Base-by-base conservation (phyloP, 352 stramenopile genomes). In the Nothophytophthora sp. region DNA sequence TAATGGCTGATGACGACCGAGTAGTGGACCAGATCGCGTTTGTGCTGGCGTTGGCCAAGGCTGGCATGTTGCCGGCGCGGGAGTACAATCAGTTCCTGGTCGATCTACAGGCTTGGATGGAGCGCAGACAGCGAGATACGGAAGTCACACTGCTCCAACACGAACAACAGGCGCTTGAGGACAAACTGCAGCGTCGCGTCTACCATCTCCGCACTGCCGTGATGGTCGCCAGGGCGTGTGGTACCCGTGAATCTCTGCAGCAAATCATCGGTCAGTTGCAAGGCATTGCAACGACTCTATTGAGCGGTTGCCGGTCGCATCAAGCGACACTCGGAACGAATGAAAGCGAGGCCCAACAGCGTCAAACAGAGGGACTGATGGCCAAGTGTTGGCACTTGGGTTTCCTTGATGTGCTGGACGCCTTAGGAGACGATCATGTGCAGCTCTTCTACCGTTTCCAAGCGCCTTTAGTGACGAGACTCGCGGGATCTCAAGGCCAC, bases 81-180 rank as follows among this genome's bases (percentile, higher is more conserved):
- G 57, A 76, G 16, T 79, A 73, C 37, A 35, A 34, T 7, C 40
- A 15, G 4, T 76, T 79, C 37, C 10, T 76, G 3, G 27, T 44
- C 5, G 33, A 40, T 4, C 37, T 58, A 1, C 63, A 78, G 36
- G 6, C n/a, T 4, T 70, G 60, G 54, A 13, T 70, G 5, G 35
- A 50, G 8, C n/a, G 27, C 2, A 33, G 44, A 30, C 48, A 30
- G 11, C 27, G 27, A 6, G 27, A 11, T 30, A 6, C 11, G 11
- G 27, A 46, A 16, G 25, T 36, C n/a, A 32, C 12, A 24, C 23
- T 29, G 27, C 10, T 6, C 12, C 20, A 34, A 46, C 27, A 11
- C 6, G 27, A 30, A 11, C 27, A 30, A 30, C 27, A 11, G 11
- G 27, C 27, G 27, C 27, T 30, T 30, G 27, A 30, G 11, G 27